Conservation (phyloP, 164 flowering plant genomes). For the Cinnamomum micranthum region DNA sequence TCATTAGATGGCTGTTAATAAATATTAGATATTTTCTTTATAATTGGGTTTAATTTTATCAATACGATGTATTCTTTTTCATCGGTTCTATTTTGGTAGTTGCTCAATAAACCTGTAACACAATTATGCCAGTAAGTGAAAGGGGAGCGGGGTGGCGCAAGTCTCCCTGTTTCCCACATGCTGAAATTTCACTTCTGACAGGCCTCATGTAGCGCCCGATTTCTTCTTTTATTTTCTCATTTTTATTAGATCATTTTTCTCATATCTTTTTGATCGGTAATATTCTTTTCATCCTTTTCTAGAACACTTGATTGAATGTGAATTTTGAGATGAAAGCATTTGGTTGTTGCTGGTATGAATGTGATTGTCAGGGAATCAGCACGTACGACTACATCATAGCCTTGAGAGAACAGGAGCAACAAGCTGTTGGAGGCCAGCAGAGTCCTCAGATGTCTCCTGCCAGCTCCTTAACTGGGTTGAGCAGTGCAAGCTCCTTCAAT, state of each 20-base stretch:
- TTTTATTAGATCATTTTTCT: not conserved
- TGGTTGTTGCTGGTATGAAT: not conserved
- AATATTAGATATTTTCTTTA: not conserved
- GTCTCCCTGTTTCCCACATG: too few relatives aligned
- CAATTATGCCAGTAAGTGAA: not conserved
- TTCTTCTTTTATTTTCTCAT: not conserved
- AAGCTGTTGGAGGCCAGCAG: constrained; percentile 72
- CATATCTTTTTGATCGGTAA: not conserved
- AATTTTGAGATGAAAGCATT: not conserved
- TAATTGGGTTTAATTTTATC: not conserved
- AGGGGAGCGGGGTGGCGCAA: not conserved
- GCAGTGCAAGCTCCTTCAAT: constrained; percentile 94
- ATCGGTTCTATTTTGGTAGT: not conserved
- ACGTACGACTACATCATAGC: constrained; percentile 98
- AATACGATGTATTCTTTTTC: too few relatives aligned
- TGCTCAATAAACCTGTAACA: not conserved
- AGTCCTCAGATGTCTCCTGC: constrained; percentile 94
- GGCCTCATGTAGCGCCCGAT: too few relatives aligned
- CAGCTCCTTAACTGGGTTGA: constrained; percentile 89
- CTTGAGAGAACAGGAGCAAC: constrained; percentile 94
- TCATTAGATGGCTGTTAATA: too few relatives aligned
- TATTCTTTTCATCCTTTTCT: not conserved
- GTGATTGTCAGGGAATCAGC: constrained; percentile 69
- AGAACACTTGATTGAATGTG: not conserved
- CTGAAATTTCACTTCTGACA: too few relatives aligned